phyloP scores from a whole-genome alignment of 1,284 basidiomycete species.

The Wallemia ichthyophaga region DNA sequence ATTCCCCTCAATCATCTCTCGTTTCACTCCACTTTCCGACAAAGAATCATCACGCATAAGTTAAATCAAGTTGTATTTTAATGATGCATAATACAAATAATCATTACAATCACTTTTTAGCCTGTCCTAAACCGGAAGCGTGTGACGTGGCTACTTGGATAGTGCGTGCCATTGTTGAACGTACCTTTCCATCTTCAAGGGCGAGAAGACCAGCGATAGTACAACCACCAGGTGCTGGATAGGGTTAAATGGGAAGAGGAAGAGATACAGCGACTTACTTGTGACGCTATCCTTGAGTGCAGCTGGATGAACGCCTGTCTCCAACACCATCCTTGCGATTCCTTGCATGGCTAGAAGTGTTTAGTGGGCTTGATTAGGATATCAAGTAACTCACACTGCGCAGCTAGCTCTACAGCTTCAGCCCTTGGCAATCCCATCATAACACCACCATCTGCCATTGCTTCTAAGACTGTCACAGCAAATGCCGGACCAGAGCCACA shows the following conservation, averaged over 20 bases:
- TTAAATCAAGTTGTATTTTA: background rate
- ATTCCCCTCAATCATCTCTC: background rate
- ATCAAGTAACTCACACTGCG: slow-evolving; percentile 40
- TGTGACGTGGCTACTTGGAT: slow-evolving; percentile 80
- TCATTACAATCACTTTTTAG: slow-evolving; percentile 23
- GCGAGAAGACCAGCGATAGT: slow-evolving; percentile 88
- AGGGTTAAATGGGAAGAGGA: background rate
- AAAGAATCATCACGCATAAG: background rate
- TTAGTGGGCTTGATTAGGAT: background rate
- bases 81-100: background rate
- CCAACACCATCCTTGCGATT: slow-evolving; percentile 78
- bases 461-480: slow-evolving; percentile 83
- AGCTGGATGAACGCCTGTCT: slow-evolving; percentile 65
- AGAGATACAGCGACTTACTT: slow-evolving; percentile 26
- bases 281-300: slow-evolving; percentile 95
- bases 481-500: slow-evolving; percentile 92
- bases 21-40: background rate
- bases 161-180: slow-evolving; percentile 79
- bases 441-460: slow-evolving; percentile 95
- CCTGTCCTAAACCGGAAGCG: slow-evolving; percentile 45
- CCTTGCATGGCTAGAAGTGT: slow-evolving; percentile 53
- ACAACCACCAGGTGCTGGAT: slow-evolving; percentile 74
- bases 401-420: slow-evolving; percentile 78
- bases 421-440: slow-evolving; percentile 96
- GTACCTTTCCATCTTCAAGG: slow-evolving; percentile 74